Evolutionary conservation across 2,329 filamentous ascomycete species (phyloP).

Genomic region (Alternaria solani): DNA sequence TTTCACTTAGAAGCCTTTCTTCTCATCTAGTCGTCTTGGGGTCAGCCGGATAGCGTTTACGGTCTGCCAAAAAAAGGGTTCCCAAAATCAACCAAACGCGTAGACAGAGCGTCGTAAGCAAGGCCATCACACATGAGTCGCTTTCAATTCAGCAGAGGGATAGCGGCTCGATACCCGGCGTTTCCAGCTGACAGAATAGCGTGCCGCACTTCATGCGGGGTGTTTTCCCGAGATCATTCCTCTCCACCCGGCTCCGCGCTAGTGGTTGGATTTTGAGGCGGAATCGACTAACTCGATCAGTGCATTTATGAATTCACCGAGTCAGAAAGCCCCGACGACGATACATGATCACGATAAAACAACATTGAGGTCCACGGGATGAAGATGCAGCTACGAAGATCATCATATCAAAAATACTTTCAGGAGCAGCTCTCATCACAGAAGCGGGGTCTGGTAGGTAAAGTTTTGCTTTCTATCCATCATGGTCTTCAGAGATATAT

Average conservation of each 20-base stretch:
- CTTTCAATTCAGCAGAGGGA: not conserved
- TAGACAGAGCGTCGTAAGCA: not conserved
- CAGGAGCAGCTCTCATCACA: constrained; percentile 17
- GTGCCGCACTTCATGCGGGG: not conserved
- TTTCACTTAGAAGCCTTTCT: too few species aligned
- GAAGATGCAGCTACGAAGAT: constrained; percentile 9
- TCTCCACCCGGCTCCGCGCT: not conserved
- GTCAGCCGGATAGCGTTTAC: too few species aligned
- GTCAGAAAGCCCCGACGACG: constrained; percentile 17
- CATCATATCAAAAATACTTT: constrained; percentile 13
- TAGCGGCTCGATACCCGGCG: not conserved
- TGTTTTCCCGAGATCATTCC: not conserved
- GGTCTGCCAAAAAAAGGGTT: too few species aligned
- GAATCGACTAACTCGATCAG: constrained; percentile 5
- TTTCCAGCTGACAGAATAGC: not conserved
- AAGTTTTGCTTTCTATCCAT: not conserved
- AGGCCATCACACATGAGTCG: not conserved
- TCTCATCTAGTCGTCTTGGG: too few species aligned
- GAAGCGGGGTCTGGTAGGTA: constrained; percentile 17
- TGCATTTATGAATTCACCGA: constrained; percentile 6
- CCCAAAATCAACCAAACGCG: not conserved
- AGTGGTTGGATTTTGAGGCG: not conserved
- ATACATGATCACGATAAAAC: constrained; percentile 16
- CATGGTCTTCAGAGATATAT: not conserved
- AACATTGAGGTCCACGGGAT: constrained; percentile 4